These are phyloP conservation scores for Helicosporidium sp. DNA, from an alignment of 139 green algal genomes.

Conservation along the genomic window DNA sequence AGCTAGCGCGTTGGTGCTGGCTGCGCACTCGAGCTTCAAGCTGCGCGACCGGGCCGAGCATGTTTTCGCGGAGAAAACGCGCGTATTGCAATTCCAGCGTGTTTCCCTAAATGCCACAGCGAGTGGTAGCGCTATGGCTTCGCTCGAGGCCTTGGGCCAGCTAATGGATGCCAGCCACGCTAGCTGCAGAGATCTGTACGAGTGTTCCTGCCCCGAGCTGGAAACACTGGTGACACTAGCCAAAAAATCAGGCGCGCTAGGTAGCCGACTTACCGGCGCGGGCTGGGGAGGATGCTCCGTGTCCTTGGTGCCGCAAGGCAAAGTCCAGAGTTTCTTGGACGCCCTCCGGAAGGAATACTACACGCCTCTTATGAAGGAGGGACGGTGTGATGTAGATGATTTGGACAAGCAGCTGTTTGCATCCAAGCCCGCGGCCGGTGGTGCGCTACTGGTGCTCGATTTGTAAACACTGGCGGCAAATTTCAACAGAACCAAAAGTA, in stretches of 20 bases:
- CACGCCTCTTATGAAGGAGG: too few relatives aligned
- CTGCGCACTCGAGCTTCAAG: slow-evolving; percentile 25
- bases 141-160: slow-evolving; percentile 35
- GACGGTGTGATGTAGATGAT: too few relatives aligned
- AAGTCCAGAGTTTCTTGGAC: slow-evolving; percentile 40
- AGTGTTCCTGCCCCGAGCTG: slow-evolving; percentile 80
- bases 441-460: too few relatives aligned
- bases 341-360: too few relatives aligned
- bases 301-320: slow-evolving; percentile 40
- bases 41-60: slow-evolving; percentile 54
- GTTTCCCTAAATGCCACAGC: background rate
- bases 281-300: slow-evolving; percentile 89
- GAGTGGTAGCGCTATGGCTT: slow-evolving; percentile 10
- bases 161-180: slow-evolving; percentile 75
- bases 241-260: slow-evolving; percentile 48
- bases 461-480: too few relatives aligned
- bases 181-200: slow-evolving; percentile 63
- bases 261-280: slow-evolving; percentile 65
- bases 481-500: too few relatives aligned
- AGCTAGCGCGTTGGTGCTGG: slow-evolving; percentile 24
- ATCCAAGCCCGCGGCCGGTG: too few relatives aligned
- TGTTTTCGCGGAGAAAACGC: slow-evolving; percentile 59
- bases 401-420: too few relatives aligned
- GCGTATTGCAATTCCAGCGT: slow-evolving; percentile 49
- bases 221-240: slow-evolving; percentile 52